Conservation (phyloP, 306 rosid genomes). For the Dryas octopetala region DNA sequence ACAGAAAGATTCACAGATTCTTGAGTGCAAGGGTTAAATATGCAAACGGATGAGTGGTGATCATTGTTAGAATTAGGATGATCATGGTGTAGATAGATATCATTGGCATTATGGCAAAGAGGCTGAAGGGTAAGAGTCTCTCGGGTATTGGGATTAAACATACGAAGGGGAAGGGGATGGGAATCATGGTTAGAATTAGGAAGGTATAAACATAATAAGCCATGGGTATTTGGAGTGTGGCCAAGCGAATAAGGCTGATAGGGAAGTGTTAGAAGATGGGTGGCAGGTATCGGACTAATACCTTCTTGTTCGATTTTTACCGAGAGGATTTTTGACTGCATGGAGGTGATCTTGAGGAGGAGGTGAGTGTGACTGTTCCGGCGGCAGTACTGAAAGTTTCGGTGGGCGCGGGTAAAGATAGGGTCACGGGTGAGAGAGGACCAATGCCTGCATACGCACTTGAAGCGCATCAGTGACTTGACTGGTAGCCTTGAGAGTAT, state of each 20-base stretch:
- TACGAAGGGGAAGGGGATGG: too few relatives aligned
- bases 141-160: too few relatives aligned
- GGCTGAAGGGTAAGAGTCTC: too few relatives aligned
- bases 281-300: not conserved
- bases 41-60: not conserved
- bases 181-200: too few relatives aligned
- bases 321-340: conserved; percentile 1
- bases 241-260: too few relatives aligned
- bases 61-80: not conserved
- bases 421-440: conserved; percentile 3
- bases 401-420: not conserved
- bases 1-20: not conserved
- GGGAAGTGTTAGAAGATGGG: conserved; percentile 2
- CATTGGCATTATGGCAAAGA: too few relatives aligned
- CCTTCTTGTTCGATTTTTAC: not conserved
- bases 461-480: conserved; percentile 8
- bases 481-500: not conserved
- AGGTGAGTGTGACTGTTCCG: too few relatives aligned
- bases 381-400: not conserved
- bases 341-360: not conserved
- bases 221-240: not conserved
- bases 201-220: not conserved
- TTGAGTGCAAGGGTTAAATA: not conserved
- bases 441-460: conserved; percentile 10
- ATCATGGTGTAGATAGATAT: not conserved